Percentiles rank a stretch among this genome's conserved stretches.
phyloP scores from a whole-genome alignment of 805 yeast genomes.

The Sugiyamaella qingdaonensis region DNA sequence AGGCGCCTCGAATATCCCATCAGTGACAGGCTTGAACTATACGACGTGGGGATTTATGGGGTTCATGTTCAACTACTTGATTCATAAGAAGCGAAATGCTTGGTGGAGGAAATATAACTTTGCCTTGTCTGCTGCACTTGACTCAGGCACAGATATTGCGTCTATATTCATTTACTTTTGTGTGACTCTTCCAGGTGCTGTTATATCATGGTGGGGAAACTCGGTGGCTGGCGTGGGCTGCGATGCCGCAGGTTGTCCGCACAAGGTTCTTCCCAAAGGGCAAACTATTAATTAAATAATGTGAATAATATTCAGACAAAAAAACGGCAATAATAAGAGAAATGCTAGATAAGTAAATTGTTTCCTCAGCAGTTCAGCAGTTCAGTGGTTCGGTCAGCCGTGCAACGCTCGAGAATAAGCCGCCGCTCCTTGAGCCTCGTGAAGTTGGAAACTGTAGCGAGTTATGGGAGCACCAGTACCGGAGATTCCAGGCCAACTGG shows the following conservation, averaged over 20 bases:
- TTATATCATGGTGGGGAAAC: conserved; percentile 8
- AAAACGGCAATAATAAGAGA: too few relatives aligned
- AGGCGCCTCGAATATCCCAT: conserved; percentile 50
- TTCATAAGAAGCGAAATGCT: conserved; percentile 44
- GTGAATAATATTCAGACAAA: too few relatives aligned
- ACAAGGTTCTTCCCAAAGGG: background rate
- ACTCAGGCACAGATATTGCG: conserved; percentile 58
- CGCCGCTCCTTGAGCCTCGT: background rate
- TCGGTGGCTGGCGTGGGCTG: conserved; percentile 4
- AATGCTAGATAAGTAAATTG: too few relatives aligned
- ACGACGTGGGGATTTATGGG: conserved; percentile 48
- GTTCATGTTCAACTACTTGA: conserved; percentile 46
- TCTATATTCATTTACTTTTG: conserved; percentile 50
- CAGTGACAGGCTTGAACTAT: conserved; percentile 52
- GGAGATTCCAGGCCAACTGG: conserved; percentile 76
- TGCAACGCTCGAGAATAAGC: background rate
- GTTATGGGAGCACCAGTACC: conserved; percentile 46
- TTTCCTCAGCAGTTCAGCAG: too few relatives aligned
- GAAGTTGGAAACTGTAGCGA: background rate
- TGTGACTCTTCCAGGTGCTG: conserved; percentile 9
- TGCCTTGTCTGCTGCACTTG: conserved; percentile 56
- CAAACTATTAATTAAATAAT: background rate
- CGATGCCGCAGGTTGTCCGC: conserved; percentile 12
- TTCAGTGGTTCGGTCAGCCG: background rate
- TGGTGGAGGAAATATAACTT: conserved; percentile 70